Evolutionary conservation across 768 basidiomycete species (phyloP), one percentile per base, ranked within the genome.

Genomic region (Pulveroboletus sp.): DNA sequence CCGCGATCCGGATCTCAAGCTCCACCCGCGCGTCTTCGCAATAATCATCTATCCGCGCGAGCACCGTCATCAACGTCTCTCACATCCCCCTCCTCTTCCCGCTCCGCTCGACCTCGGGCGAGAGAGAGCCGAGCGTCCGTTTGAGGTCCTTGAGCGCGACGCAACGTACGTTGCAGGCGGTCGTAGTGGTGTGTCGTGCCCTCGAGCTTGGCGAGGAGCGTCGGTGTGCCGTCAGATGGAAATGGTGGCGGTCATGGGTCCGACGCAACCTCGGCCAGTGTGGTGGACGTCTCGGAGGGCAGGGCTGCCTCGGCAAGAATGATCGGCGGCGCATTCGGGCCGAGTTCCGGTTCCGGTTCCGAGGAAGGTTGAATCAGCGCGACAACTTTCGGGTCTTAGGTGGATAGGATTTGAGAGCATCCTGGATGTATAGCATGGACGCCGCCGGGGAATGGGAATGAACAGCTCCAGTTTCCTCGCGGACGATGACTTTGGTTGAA

Each of bases 1-100:
- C 89, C 2, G 85, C 77, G 10, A 83, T 69, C 20, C 81, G 78
- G 35, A 92, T 91, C 68, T 92, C 89, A 17, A 93, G 69, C 61
- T 92, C 89, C 10, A 93, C 89, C 1, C 86, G 80, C 1, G 81
- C 81, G 55, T 91, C 89, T 62, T 91, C 89, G 6, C 79, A 79
- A 60, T 78, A 87, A 61, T 93, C 86, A 45, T 81, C 74, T 36
- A 93, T 72, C 8, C 89, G 74, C 22, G 79, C 73, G 16, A 86
- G 67, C 6, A 81, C 83, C 0, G 71, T 72, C 17, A 67, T n/a
- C n/a, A n/a, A n/a, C n/a, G n/a, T n/a, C n/a, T n/a, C n/a, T n/a
- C n/a, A n/a, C n/a, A n/a, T n/a, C n/a, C n/a, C n/a, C n/a, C n/a
- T n/a, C n/a, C n/a, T n/a, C n/a, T n/a, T n/a, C n/a, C n/a, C n/a